phyloP scores from a whole-genome alignment of 2,329 filamentous ascomycete genomes.

The Alternaria arborescens region DNA sequence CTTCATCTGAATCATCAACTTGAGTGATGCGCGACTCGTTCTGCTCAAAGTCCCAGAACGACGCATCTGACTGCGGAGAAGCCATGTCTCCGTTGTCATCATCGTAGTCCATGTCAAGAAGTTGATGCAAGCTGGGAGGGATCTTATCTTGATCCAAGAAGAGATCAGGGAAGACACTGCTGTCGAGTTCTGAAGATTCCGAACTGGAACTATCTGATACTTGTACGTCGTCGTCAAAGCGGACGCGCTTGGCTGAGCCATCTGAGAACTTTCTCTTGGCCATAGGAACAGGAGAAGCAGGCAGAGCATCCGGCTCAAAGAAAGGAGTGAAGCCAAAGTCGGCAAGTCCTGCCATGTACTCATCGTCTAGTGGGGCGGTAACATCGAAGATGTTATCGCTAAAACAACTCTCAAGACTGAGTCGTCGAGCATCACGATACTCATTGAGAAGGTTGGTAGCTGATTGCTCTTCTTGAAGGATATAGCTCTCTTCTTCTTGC shows the following conservation, averaged over 20 bases:
- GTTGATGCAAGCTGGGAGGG: slow-evolving; percentile 74
- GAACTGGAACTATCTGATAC: slow-evolving; percentile 66
- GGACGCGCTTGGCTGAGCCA: slow-evolving; percentile 69
- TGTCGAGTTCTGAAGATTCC: slow-evolving; percentile 64
- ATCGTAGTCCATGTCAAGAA: slow-evolving; percentile 68
- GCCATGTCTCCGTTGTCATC: slow-evolving; percentile 58
- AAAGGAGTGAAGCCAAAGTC: slow-evolving; percentile 48
- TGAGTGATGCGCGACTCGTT: slow-evolving; percentile 53
- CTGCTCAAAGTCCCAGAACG: slow-evolving; percentile 70
- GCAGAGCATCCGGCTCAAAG: slow-evolving; percentile 53
- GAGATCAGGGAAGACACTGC: slow-evolving; percentile 77
- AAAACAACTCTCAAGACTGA: slow-evolving; percentile 45
- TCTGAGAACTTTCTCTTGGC: slow-evolving; percentile 50
- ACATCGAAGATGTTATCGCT: slow-evolving; percentile 48
- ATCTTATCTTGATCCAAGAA: slow-evolving; percentile 79
- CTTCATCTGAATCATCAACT: slow-evolving; percentile 41
- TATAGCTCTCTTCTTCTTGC: slow-evolving; percentile 79
- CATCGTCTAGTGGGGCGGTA: slow-evolving; percentile 38
- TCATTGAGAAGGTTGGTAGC: slow-evolving; percentile 41
- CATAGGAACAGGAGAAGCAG: slow-evolving; percentile 50
- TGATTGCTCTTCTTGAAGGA: slow-evolving; percentile 58
- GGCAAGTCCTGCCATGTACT: slow-evolving; percentile 35
- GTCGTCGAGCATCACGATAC: slow-evolving; percentile 45
- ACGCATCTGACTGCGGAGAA: slow-evolving; percentile 53
- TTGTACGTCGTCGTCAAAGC: slow-evolving; percentile 72